A percentile compares a stretch with the other conserved stretches of the same genome.
Evolutionary conservation across 306 rosid species (phyloP).

Genomic region (Elaeagnus macrophylla): DNA sequence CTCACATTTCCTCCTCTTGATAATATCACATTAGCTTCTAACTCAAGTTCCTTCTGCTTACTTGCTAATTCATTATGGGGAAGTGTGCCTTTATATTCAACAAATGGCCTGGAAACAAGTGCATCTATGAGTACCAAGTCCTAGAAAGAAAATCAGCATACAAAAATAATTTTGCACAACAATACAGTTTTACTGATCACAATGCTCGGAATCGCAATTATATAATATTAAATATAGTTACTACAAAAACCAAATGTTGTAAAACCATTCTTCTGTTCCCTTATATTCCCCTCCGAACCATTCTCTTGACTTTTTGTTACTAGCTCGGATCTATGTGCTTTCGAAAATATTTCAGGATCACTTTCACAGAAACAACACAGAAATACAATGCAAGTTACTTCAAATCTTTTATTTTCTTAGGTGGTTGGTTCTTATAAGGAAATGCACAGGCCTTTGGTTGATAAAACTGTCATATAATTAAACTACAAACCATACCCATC

Average conservation of each 20-base stretch:
- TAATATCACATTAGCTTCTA: constrained; percentile 47
- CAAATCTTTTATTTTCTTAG: background rate
- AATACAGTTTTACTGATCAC: background rate
- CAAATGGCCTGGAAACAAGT: constrained; percentile 53
- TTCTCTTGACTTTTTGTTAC: too few relatives aligned
- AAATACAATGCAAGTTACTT: background rate
- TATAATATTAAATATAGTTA: too few relatives aligned
- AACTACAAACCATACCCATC: constrained; percentile 48
- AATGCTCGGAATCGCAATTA: too few relatives aligned
- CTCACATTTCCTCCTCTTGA: constrained; percentile 57
- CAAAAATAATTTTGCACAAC: background rate
- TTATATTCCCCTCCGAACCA: too few relatives aligned
- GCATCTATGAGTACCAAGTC: constrained; percentile 10
- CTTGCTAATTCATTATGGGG: constrained; percentile 42
- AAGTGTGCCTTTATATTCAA: constrained; percentile 62
- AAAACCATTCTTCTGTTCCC: too few relatives aligned
- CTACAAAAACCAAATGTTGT: too few relatives aligned
- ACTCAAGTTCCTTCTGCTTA: constrained; percentile 56
- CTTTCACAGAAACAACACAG: too few relatives aligned
- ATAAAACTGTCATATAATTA: background rate
- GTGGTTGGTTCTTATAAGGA: background rate
- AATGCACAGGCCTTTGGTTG: background rate
- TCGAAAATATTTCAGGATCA: too few relatives aligned
- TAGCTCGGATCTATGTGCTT: too few relatives aligned
- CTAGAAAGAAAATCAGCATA: constrained; percentile 2